A percentile compares a stretch with the other conserved stretches of the same genome.
These are phyloP conservation scores for Citrus hindsii DNA, from an alignment of 345 rosid genomes.

Conservation along the genomic window DNA sequence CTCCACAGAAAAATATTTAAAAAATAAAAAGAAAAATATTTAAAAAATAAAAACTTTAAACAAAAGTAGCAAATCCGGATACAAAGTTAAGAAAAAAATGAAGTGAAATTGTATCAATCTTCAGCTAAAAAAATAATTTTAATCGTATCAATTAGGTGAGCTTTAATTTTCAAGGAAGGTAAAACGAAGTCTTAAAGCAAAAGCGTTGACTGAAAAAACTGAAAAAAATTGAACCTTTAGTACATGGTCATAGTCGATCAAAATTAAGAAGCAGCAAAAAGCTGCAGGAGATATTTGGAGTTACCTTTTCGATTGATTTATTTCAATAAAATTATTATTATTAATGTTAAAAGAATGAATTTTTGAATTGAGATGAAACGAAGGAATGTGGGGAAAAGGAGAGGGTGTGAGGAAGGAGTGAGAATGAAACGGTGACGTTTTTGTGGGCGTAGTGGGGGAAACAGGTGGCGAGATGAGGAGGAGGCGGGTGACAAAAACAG, in stretches of 20 bases:
- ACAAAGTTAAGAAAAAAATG: background rate
- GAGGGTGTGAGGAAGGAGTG: background rate
- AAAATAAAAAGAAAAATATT: too few species aligned
- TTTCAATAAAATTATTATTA: background rate
- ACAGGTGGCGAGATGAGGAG: background rate
- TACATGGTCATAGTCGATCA: background rate
- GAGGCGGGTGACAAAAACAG: background rate
- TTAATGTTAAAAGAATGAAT: background rate
- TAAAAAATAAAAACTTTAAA: too few species aligned
- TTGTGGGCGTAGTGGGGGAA: background rate
- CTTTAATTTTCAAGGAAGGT: slow-evolving; percentile 1
- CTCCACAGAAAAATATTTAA: too few species aligned
- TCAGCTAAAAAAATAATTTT: background rate
- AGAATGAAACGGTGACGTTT: background rate
- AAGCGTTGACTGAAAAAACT: background rate
- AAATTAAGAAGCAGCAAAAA: too few species aligned
- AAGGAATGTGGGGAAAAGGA: too few species aligned
- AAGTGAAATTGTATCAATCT: background rate
- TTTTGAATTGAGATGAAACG: background rate
- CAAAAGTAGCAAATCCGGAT: too few species aligned
- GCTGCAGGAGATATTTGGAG: background rate
- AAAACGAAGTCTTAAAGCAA: background rate
- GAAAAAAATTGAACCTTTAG: background rate
- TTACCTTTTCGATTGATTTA: background rate
- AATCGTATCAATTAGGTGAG: background rate